Evolutionary conservation across 2,329 filamentous ascomycete species (phyloP).

Genomic region (Chrysosporium keratinophilum): DNA sequence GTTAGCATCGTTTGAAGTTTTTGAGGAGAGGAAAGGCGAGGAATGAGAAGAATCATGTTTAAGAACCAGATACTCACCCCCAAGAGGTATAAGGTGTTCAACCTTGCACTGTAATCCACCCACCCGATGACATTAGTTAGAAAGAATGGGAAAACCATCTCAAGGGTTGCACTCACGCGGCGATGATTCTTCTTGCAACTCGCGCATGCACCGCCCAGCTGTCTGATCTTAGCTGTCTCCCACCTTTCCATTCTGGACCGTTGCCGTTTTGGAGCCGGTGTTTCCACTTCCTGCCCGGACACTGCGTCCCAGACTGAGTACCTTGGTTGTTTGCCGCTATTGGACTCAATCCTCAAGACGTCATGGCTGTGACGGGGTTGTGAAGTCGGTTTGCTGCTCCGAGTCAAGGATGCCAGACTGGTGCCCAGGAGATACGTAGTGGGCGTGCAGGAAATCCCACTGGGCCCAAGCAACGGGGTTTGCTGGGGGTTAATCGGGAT

Average conservation of each 20-base stretch:
- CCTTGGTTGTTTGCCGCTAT: background rate
- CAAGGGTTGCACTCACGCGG: background rate
- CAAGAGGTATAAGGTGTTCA: conserved; percentile 1
- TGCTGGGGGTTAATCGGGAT: background rate
- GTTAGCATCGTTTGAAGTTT: background rate
- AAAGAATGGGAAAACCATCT: background rate
- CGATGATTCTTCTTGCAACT: conserved; percentile 9
- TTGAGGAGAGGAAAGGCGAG: background rate
- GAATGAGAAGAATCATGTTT: background rate
- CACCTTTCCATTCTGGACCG: background rate
- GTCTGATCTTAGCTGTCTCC: conserved; percentile 1
- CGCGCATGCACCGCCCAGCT: conserved; percentile 2
- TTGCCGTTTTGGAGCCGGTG: background rate
- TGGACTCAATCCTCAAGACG: background rate
- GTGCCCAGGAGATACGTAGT: background rate
- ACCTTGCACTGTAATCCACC: background rate
- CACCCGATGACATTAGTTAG: background rate
- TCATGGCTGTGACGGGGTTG: background rate
- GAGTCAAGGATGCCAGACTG: background rate
- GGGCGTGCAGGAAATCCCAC: background rate
- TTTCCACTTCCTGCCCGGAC: background rate
- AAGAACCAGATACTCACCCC: background rate
- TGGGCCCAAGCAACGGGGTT: background rate
- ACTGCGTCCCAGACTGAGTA: conserved; percentile 4
- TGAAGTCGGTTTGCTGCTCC: background rate